Conservation (phyloP, 1,284 basidiomycete species). For the Boletus sp. region DNA sequence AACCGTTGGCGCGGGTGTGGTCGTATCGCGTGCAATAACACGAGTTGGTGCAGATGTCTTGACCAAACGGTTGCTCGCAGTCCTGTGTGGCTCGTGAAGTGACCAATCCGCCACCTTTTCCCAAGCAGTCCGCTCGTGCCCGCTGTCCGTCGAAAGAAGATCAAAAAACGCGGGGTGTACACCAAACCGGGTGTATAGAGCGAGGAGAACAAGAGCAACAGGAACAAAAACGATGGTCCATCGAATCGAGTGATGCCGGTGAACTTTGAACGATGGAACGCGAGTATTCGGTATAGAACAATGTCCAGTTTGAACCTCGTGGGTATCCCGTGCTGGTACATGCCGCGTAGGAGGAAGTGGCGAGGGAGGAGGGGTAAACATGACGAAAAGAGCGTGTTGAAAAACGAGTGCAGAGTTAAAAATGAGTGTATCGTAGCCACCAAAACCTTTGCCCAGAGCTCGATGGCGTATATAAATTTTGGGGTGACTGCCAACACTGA, state of each 20-base stretch:
- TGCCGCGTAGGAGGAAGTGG: slow-evolving; percentile 35
- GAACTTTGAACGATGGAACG: slow-evolving; percentile 42
- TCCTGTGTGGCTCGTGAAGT: slow-evolving; percentile 46
- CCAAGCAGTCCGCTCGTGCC: slow-evolving; percentile 32
- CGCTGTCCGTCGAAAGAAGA: slow-evolving; percentile 39
- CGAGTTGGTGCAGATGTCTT: slow-evolving; percentile 1
- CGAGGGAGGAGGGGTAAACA: slow-evolving; percentile 59
- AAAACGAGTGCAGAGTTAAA: slow-evolving; percentile 31
- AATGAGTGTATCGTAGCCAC: slow-evolving; percentile 19
- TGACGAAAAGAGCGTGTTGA: slow-evolving; percentile 36
- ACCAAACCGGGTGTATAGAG: slow-evolving; percentile 53
- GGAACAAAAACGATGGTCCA: slow-evolving; percentile 60
- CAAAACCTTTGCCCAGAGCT: slow-evolving; percentile 8
- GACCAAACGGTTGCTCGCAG: slow-evolving; percentile 2
- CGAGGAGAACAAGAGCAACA: slow-evolving; percentile 54
- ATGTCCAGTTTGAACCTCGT: slow-evolving; percentile 13
- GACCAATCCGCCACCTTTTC: slow-evolving; percentile 39
- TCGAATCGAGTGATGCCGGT: slow-evolving; percentile 47
- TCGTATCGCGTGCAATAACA: slow-evolving; percentile 16
- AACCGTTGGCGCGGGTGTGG: slow-evolving; percentile 43
- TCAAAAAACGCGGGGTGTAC: slow-evolving; percentile 53
- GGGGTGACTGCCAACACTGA: slow-evolving; percentile 5
- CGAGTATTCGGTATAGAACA: slow-evolving; percentile 16
- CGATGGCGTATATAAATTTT: slow-evolving; percentile 1
- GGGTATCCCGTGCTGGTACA: slow-evolving; percentile 7